Evolutionary conservation across 2,329 filamentous ascomycete genomes (phyloP).

Genomic region (Nigrospora sphaerica): DNA sequence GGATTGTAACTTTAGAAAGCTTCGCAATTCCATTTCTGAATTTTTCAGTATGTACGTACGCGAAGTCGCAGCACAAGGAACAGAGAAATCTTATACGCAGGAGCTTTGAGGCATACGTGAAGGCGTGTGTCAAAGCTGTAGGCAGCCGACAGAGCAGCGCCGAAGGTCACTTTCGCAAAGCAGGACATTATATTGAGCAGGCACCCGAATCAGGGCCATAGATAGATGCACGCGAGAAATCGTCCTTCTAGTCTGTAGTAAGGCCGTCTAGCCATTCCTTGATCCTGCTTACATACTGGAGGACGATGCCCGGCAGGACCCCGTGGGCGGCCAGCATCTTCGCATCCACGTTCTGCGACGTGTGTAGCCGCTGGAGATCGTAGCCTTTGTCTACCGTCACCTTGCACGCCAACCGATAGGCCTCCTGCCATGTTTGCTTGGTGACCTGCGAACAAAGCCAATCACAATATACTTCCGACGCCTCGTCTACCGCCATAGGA

Average conservation of each 20-base stretch:
- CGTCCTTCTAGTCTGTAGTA: background rate
- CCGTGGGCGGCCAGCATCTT: background rate
- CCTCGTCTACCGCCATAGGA: background rate
- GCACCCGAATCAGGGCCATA: no score
- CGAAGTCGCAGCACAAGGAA: constrained; percentile 1
- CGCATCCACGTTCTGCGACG: background rate
- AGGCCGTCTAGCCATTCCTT: background rate
- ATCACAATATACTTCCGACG: background rate
- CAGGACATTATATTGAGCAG: constrained; percentile 1
- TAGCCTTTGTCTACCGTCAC: constrained; percentile 1
- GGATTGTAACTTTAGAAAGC: no score
- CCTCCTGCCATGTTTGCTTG: background rate
- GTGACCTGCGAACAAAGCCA: constrained; percentile 1
- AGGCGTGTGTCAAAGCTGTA: background rate
- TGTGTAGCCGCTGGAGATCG: background rate
- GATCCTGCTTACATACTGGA: no score
- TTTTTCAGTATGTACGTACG: no score
- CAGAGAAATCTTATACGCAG: no score
- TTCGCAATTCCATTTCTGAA: no score
- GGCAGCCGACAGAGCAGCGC: constrained; percentile 1
- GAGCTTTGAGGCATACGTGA: no score
- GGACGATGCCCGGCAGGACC: constrained; percentile 1
- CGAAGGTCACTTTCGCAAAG: constrained; percentile 1
- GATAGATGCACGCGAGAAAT: background rate
- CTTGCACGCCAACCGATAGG: background rate